Percentiles rank a stretch among this genome's conserved stretches.
Evolutionary conservation across 129 eudicot species (phyloP).

Genomic region (Scalesia atractyloides): DNA sequence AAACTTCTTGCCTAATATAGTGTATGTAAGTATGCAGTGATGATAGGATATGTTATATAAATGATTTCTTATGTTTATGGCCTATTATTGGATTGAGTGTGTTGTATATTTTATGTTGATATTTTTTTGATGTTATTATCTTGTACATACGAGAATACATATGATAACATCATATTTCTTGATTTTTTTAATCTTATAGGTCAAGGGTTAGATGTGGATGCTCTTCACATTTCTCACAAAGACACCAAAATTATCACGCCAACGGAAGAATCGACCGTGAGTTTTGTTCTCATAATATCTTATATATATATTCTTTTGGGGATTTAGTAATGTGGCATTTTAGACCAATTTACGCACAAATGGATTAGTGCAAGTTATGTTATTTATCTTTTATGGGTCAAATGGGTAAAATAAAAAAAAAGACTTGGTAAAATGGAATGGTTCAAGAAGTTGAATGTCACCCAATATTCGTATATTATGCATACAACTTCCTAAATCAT

Average conservation of each 20-base stretch:
- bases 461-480: neutral
- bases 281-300: constrained; percentile 19
- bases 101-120: too few relatives aligned
- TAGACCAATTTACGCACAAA: neutral
- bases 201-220: constrained; percentile 63
- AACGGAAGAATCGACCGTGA: constrained; percentile 68
- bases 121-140: too few relatives aligned
- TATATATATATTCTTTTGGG: neutral
- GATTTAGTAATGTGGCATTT: neutral
- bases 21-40: too few relatives aligned
- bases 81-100: too few relatives aligned
- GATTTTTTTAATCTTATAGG: constrained; percentile 30
- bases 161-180: neutral
- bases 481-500: neutral
- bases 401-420: neutral
- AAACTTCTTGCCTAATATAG: too few relatives aligned
- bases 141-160: too few relatives aligned
- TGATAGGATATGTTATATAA: too few relatives aligned
- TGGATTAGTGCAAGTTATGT: neutral
- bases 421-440: neutral
- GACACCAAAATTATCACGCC: constrained; percentile 65
- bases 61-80: too few relatives aligned
- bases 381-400: neutral
- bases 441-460: neutral
- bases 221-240: constrained; percentile 62